Percentiles rank a stretch among this genome's conserved stretches.
phyloP scores from a whole-genome alignment of 1,284 basidiomycete genomes.

The Moesziomyces aphidis region DNA sequence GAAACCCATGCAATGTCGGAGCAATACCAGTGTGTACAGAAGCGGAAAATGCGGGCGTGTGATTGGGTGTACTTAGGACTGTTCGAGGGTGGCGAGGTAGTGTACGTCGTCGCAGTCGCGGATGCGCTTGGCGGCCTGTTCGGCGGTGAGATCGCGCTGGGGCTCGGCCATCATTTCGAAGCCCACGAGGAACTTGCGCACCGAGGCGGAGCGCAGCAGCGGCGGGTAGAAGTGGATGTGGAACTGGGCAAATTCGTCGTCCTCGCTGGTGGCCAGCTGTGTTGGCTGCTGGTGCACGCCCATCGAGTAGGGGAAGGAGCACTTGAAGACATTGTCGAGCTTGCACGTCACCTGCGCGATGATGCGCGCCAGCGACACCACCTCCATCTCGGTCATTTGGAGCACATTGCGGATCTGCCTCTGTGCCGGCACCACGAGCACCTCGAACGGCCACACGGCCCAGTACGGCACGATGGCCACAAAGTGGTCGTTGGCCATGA shows the following conservation, averaged over 20 bases:
- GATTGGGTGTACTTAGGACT: slow-evolving; percentile 1
- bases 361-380: slow-evolving; percentile 70
- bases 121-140: slow-evolving; percentile 82
- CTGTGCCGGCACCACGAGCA: slow-evolving; percentile 70
- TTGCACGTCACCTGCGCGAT: slow-evolving; percentile 62
- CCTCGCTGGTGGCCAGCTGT: slow-evolving; percentile 71
- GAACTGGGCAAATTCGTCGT: slow-evolving; percentile 75
- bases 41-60: not conserved
- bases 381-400: slow-evolving; percentile 51
- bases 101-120: slow-evolving; percentile 67
- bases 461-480: slow-evolving; percentile 92
- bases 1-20: not conserved
- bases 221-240: slow-evolving; percentile 93
- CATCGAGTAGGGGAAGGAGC: slow-evolving; percentile 97
- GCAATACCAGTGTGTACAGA: not conserved
- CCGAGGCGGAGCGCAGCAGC: slow-evolving; percentile 81
- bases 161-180: slow-evolving; percentile 93
- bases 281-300: slow-evolving; percentile 80
- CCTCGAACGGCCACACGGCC: slow-evolving; percentile 95
- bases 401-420: slow-evolving; percentile 56
- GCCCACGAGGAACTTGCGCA: slow-evolving; percentile 91
- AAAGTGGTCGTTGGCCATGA: slow-evolving; percentile 81
- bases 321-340: slow-evolving; percentile 68
- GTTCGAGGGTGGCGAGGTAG: slow-evolving; percentile 40
- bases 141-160: slow-evolving; percentile 89